Percentiles rank a stretch among this genome's conserved stretches.
phyloP scores from a whole-genome alignment of 805 yeast species.

The Saccharomyces cerevisiae region DNA sequence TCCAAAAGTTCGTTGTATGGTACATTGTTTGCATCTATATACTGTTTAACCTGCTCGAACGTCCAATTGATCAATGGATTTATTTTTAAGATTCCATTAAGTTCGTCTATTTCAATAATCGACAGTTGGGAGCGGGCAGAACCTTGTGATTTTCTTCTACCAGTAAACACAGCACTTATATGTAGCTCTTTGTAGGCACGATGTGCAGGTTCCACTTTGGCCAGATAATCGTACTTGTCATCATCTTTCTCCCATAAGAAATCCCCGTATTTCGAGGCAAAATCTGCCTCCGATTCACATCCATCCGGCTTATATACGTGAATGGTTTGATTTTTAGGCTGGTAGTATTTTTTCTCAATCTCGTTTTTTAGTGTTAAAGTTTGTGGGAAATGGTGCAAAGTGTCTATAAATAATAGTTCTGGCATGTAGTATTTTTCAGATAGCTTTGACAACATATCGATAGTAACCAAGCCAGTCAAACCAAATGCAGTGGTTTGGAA shows the following conservation, averaged over 20 bases:
- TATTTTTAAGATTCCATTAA: constrained; percentile 68
- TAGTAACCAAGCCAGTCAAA: constrained; percentile 78
- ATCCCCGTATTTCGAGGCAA: constrained; percentile 61
- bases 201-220: constrained; percentile 86
- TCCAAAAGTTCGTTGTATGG: constrained; percentile 82
- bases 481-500: constrained; percentile 95
- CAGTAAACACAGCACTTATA: constrained; percentile 84
- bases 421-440: constrained; percentile 25
- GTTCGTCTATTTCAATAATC: constrained; percentile 66
- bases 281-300: constrained; percentile 50
- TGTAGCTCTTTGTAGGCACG: constrained; percentile 68
- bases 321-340: constrained; percentile 31
- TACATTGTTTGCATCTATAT: constrained; percentile 61
- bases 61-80: constrained; percentile 85
- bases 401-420: constrained; percentile 80
- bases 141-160: constrained; percentile 86
- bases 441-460: constrained; percentile 67
- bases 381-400: constrained; percentile 92
- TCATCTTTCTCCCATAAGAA: constrained; percentile 80
- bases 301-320: constrained; percentile 63
- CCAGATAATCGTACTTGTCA: constrained; percentile 70
- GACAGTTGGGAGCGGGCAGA: constrained; percentile 67
- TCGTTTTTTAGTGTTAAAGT: constrained; percentile 64
- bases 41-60: constrained; percentile 60
- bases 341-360: constrained; percentile 46